phyloP scores from a whole-genome alignment of 257 asterid species.

The Catharanthus roseus region DNA sequence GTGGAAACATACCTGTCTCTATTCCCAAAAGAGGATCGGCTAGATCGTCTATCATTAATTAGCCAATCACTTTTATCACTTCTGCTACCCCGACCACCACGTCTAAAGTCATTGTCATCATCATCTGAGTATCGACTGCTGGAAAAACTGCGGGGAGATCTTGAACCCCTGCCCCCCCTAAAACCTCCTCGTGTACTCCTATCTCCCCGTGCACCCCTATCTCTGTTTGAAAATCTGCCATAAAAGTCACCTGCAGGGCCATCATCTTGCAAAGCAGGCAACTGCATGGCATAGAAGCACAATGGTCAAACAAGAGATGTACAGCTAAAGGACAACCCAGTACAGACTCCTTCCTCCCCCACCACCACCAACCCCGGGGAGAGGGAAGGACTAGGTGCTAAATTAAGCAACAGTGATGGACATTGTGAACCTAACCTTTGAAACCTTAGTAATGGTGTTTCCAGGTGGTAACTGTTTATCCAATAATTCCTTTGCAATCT shows the following conservation, averaged over 20 bases:
- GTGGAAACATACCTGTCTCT: conserved; percentile 42
- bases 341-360: no score
- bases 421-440: conserved; percentile 44
- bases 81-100: conserved; percentile 37
- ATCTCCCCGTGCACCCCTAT: conserved; percentile 48
- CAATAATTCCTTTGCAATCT: conserved; percentile 76
- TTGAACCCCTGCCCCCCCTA: conserved; percentile 52
- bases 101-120: conserved; percentile 27
- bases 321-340: neutral
- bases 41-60: conserved; percentile 46
- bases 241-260: conserved; percentile 77
- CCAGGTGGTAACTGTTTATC: conserved; percentile 74
- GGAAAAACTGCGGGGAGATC: conserved; percentile 58
- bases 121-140: conserved; percentile 33
- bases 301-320: neutral
- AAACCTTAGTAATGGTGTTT: conserved; percentile 67
- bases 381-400: neutral
- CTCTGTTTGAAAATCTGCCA: conserved; percentile 72
- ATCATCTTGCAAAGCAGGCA: conserved; percentile 93
- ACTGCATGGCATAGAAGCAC: conserved; percentile 34
- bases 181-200: conserved; percentile 51
- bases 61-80: conserved; percentile 78
- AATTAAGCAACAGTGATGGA: neutral
- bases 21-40: conserved; percentile 48
- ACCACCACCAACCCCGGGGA: no score